These are phyloP conservation scores for Globisporangium canariense DNA, from an alignment of 352 stramenopile species.

Conservation along the genomic window DNA sequence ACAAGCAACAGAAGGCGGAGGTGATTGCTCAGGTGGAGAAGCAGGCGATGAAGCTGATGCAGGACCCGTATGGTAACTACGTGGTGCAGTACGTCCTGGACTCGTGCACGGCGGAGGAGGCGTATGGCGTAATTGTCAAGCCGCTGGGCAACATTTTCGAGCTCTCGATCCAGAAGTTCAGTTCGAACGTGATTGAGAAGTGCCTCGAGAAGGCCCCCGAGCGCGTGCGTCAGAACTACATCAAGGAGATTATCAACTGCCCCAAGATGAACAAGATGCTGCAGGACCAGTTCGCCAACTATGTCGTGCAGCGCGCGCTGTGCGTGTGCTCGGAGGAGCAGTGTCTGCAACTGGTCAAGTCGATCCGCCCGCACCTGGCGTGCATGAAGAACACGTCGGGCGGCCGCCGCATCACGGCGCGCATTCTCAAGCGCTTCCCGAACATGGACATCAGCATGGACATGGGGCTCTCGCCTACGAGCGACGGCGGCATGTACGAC, in stretches of 20 bases:
- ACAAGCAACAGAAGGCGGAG: constrained; percentile 81
- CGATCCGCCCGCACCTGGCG: constrained; percentile 94
- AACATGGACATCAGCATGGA: constrained; percentile 91
- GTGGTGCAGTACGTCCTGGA: constrained; percentile 92
- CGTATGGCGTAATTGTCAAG: constrained; percentile 77
- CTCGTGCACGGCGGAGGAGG: constrained; percentile 80
- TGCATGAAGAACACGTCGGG: constrained; percentile 94
- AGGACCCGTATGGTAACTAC: constrained; percentile 91
- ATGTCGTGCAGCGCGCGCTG: constrained; percentile 96
- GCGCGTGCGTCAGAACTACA: constrained; percentile 67
- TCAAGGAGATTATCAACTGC: constrained; percentile 71
- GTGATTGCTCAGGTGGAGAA: constrained; percentile 94
- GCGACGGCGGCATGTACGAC: constrained; percentile 30
- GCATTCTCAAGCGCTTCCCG: constrained; percentile 96
- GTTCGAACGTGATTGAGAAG: constrained; percentile 99
- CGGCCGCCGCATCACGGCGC: constrained; percentile 92
- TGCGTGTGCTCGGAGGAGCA: constrained; percentile 94
- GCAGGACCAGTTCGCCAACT: constrained; percentile 98
- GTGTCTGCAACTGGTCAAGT: constrained; percentile 92
- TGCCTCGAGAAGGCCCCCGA: constrained; percentile 93
- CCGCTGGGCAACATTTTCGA: constrained; percentile 91
- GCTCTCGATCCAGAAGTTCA: constrained; percentile 98
- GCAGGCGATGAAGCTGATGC: constrained; percentile 96
- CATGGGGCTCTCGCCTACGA: constrained; percentile 33
- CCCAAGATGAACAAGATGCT: constrained; percentile 92